phyloP scores from a whole-genome alignment of 208 protist species.

The Trypanosoma brucei region DNA sequence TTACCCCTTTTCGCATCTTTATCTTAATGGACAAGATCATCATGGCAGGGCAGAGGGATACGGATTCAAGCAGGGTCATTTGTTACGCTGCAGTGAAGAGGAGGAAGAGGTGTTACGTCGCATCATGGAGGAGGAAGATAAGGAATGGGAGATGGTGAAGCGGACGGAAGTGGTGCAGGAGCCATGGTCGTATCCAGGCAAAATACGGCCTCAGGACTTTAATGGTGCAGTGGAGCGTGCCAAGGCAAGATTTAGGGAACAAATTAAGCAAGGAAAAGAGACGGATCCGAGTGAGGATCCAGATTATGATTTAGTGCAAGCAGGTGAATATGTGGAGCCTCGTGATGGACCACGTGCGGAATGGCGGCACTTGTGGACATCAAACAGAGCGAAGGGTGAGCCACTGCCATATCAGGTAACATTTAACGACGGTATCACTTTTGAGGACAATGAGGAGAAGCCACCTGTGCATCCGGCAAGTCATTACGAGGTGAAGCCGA shows the following conservation, averaged over 20 bases:
- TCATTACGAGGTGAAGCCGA: slow-evolving; percentile 82
- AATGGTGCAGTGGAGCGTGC: slow-evolving; percentile 83
- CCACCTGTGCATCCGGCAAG: slow-evolving; percentile 75
- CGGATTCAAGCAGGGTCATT: slow-evolving; percentile 88
- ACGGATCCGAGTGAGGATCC: slow-evolving; percentile 86
- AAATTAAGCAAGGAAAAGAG: slow-evolving; percentile 75
- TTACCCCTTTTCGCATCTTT: slow-evolving; percentile 85
- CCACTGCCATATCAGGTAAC: slow-evolving; percentile 75
- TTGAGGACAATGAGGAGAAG: slow-evolving; percentile 81
- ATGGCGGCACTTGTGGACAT: slow-evolving; percentile 87
- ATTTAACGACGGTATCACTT: slow-evolving; percentile 85
- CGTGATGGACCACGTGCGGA: slow-evolving; percentile 83
- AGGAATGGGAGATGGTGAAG: slow-evolving; percentile 91
- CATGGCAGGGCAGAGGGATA: slow-evolving; percentile 78
- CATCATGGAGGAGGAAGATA: slow-evolving; percentile 90
- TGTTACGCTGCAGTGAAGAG: slow-evolving; percentile 80
- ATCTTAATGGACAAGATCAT: slow-evolving; percentile 69
- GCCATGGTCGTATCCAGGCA: slow-evolving; percentile 88
- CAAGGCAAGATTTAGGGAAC: slow-evolving; percentile 78
- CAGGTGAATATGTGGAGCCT: slow-evolving; percentile 85
- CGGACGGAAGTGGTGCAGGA: slow-evolving; percentile 88
- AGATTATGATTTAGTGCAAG: slow-evolving; percentile 84
- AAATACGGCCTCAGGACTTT: slow-evolving; percentile 81
- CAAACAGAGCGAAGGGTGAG: slow-evolving; percentile 56
- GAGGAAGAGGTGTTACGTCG: slow-evolving; percentile 87